These are phyloP conservation scores for Clarireedia monteithiana DNA, from an alignment of 2,329 filamentous ascomycete species.

Conservation along the genomic window DNA sequence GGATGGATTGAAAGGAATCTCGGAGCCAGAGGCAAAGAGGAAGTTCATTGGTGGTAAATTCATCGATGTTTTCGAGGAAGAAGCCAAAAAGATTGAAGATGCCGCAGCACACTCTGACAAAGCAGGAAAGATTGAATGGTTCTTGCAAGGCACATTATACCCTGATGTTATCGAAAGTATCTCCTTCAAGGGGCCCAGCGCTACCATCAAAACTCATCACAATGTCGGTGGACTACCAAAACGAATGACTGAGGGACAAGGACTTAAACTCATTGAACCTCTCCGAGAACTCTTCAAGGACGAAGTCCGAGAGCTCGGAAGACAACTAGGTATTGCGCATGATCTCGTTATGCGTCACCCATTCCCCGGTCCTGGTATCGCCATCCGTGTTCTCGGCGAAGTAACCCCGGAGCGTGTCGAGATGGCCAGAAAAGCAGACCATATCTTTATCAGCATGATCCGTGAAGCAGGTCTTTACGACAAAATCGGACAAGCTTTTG, in stretches of 20 bases:
- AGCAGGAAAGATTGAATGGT: conserved; percentile 74
- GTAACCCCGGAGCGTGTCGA: conserved; percentile 72
- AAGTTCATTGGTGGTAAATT: conserved; percentile 81
- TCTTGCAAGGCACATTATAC: conserved; percentile 74
- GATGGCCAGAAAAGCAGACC: conserved; percentile 69
- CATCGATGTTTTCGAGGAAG: conserved; percentile 76
- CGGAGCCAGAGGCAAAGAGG: conserved; percentile 77
- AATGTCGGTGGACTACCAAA: conserved; percentile 59
- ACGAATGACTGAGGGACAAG: conserved; percentile 42
- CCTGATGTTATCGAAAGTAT: conserved; percentile 54
- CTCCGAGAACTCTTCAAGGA: conserved; percentile 78
- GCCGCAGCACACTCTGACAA: conserved; percentile 57
- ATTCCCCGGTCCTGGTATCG: conserved; percentile 66
- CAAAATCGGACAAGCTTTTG: conserved; percentile 63
- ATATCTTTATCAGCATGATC: conserved; percentile 74
- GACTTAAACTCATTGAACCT: conserved; percentile 67
- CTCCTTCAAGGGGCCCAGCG: conserved; percentile 64
- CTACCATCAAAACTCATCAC: conserved; percentile 69
- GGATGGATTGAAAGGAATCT: conserved; percentile 64
- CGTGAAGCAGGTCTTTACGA: conserved; percentile 63
- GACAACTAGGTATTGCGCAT: conserved; percentile 60
- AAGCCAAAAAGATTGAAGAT: conserved; percentile 67
- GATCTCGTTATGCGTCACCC: conserved; percentile 74
- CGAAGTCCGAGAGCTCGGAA: conserved; percentile 65
- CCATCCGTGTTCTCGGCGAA: conserved; percentile 69